Conservation (phyloP, 164 flowering plant genomes). For the Sedum album region DNA sequence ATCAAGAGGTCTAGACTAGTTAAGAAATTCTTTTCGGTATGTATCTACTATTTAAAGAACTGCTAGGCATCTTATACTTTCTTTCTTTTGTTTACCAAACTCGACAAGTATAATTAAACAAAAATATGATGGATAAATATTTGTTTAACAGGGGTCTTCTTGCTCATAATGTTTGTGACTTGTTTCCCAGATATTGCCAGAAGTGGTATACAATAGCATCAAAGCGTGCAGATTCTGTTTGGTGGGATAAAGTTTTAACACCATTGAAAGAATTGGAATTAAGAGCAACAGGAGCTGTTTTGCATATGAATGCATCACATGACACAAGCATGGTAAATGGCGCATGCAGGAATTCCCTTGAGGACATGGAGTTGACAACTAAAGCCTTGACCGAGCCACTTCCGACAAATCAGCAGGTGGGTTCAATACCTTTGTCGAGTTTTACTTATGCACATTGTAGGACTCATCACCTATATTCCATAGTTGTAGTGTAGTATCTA, state of each 20-base stretch:
- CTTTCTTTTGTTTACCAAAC: conserved; percentile 30
- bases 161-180: neutral
- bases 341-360: conserved; percentile 39
- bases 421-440: neutral
- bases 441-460: neutral
- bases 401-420: conserved; percentile 92
- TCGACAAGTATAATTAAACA: neutral
- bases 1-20: too few relatives aligned
- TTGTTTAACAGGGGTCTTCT: conserved; percentile 9
- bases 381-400: conserved; percentile 93
- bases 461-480: neutral
- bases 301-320: conserved; percentile 12
- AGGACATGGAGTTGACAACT: conserved; percentile 91
- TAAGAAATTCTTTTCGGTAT: too few relatives aligned
- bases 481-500: neutral
- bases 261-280: conserved; percentile 71
- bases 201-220: conserved; percentile 81
- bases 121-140: neutral
- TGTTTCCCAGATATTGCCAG: conserved; percentile 68
- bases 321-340: conserved; percentile 16
- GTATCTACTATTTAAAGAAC: conserved; percentile 42
- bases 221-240: conserved; percentile 45
- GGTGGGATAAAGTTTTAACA: conserved; percentile 85
- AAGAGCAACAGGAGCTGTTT: conserved; percentile 41
- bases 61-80: conserved; percentile 82